These are phyloP conservation scores for Colletotrichum chlorophyti DNA, from an alignment of 2,329 filamentous ascomycete species.

Conservation along the genomic window DNA sequence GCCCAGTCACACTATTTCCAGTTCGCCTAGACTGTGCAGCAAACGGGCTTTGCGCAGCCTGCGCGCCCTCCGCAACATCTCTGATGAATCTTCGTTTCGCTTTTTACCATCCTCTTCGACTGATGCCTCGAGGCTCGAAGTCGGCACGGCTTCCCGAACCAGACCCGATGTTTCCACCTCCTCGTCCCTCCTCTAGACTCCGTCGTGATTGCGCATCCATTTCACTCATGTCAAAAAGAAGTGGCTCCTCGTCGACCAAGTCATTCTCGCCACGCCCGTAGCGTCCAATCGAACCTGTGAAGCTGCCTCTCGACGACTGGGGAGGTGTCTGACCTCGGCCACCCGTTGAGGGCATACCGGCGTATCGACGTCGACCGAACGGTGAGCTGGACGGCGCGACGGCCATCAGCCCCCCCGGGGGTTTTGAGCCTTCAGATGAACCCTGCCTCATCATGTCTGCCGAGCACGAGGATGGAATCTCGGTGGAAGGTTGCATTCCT, in stretches of 20 bases:
- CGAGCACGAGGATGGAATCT: constrained; percentile 46
- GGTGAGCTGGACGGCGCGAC: constrained; percentile 50
- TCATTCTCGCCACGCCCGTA: constrained; percentile 50
- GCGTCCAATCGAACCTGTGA: constrained; percentile 47
- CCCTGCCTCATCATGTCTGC: constrained; percentile 48
- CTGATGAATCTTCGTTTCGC: neutral
- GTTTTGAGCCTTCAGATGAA: constrained; percentile 51
- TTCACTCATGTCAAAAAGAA: constrained; percentile 78
- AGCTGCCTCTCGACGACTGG: constrained; percentile 53
- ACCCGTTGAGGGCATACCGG: constrained; percentile 42
- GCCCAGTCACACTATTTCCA: neutral
- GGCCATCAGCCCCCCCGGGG: constrained; percentile 51
- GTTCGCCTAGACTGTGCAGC: neutral
- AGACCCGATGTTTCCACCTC: constrained; percentile 46
- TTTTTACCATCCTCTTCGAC: constrained; percentile 45
- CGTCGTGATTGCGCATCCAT: constrained; percentile 65
- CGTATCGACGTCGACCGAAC: constrained; percentile 54
- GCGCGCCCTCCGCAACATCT: no score
- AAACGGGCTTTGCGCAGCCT: no score
- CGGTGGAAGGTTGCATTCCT: constrained; percentile 49
- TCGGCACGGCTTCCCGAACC: constrained; percentile 41
- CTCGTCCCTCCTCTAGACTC: constrained; percentile 62
- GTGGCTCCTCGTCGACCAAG: constrained; percentile 69
- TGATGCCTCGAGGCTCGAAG: constrained; percentile 47
- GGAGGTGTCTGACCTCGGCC: constrained; percentile 51